Conservation (phyloP, 257 asterid genomes). For the Solanum neorickii region DNA sequence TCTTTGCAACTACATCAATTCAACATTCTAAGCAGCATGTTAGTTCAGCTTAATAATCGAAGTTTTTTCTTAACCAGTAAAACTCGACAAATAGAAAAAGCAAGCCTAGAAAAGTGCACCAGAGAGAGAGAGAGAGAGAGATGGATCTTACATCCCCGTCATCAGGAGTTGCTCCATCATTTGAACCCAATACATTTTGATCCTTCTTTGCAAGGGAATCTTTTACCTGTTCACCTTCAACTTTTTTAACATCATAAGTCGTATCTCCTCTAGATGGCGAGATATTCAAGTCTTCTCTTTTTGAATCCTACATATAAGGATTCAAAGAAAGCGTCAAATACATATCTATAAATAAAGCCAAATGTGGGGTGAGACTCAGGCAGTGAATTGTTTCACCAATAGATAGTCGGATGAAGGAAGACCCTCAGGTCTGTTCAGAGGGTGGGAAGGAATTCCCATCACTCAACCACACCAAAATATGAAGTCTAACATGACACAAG, state of each 20-base stretch:
- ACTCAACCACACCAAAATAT: neutral
- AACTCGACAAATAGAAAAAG: neutral
- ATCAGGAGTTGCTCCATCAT: neutral
- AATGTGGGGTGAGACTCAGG: neutral
- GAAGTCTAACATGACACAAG: neutral
- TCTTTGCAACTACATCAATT: neutral
- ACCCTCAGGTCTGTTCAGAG: neutral
- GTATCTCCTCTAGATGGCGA: neutral
- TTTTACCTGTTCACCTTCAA: neutral
- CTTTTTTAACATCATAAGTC: neutral
- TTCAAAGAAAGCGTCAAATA: neutral
- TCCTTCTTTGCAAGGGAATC: constrained; percentile 3
- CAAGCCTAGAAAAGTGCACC: neutral
- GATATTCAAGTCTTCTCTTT: neutral
- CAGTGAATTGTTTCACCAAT: neutral
- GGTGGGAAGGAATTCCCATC: neutral
- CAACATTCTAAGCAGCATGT: neutral
- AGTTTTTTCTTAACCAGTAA: neutral
- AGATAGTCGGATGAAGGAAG: neutral
- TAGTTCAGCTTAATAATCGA: neutral
- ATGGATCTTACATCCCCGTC: constrained; percentile 8
- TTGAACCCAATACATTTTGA: neutral
- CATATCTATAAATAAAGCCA: neutral
- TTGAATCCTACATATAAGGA: constrained; percentile 11
- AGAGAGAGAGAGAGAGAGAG: neutral